Conservation (phyloP, 345 rosid species). For the Dimocarpus longan region DNA sequence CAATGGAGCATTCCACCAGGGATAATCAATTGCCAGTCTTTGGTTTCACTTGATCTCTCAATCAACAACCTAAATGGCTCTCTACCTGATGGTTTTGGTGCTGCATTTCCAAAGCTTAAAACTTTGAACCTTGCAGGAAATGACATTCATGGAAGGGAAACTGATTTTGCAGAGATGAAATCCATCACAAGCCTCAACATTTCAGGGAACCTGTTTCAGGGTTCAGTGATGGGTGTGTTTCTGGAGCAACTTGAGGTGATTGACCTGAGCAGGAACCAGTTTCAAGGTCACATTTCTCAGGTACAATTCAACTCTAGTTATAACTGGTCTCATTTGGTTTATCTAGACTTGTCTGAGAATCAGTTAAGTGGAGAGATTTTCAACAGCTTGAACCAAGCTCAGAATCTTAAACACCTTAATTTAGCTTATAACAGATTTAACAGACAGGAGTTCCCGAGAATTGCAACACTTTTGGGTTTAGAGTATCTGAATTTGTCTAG, state of each 20-base stretch:
- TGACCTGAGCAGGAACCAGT: constrained; percentile 81
- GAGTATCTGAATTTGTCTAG: constrained; percentile 82
- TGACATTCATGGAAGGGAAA: constrained; percentile 55
- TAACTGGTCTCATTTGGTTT: constrained; percentile 60
- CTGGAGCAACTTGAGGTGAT: constrained; percentile 49
- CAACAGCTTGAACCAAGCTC: constrained; percentile 44
- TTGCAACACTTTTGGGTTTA: constrained; percentile 48
- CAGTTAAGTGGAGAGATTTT: constrained; percentile 73
- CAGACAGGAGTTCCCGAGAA: constrained; percentile 56
- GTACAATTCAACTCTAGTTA: constrained; percentile 64
- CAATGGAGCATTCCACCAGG: constrained; percentile 62
- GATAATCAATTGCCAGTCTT: constrained; percentile 52
- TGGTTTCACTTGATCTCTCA: constrained; percentile 68
- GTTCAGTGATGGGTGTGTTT: constrained; percentile 57
- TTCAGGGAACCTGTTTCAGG: constrained; percentile 70
- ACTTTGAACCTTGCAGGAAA: constrained; percentile 70
- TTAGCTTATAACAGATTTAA: constrained; percentile 78
- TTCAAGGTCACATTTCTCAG: constrained; percentile 83
- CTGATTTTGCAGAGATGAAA: constrained; percentile 54
- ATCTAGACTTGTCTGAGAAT: constrained; percentile 88
- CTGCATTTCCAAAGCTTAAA: constrained; percentile 74
- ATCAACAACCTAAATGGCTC: constrained; percentile 66
- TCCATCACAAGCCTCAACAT: constrained; percentile 64
- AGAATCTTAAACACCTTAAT: constrained; percentile 70
- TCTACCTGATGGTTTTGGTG: constrained; percentile 74